phyloP scores from a whole-genome alignment of 805 yeast genomes.

The Sungouiozyma intestinalis region DNA sequence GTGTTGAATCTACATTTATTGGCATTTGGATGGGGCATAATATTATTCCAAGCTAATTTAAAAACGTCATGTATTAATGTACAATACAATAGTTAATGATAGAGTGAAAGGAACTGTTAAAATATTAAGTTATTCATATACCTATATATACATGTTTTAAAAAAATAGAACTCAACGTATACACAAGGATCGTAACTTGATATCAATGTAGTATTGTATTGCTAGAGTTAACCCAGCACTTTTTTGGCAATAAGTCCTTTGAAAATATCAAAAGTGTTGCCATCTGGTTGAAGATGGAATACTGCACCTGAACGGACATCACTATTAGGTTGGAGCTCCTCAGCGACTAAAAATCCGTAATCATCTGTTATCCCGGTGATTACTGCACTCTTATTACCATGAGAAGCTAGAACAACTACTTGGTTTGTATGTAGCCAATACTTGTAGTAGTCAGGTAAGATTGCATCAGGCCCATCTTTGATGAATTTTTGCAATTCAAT shows the following conservation, averaged over 20 bases:
- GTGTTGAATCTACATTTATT: neutral
- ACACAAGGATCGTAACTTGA: neutral
- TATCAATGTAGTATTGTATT: neutral
- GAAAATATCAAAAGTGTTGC: constrained; percentile 93
- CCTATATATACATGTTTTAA: neutral
- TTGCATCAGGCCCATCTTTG: constrained; percentile 53
- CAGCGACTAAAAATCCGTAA: constrained; percentile 73
- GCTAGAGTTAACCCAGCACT: constrained; percentile 9
- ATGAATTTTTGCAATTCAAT: constrained; percentile 48
- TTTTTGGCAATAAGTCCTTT: constrained; percentile 72
- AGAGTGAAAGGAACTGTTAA: neutral
- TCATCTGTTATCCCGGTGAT: constrained; percentile 77
- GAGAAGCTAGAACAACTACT: constrained; percentile 54
- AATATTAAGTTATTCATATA: neutral
- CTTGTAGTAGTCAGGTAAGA: constrained; percentile 61
- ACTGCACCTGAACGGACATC: constrained; percentile 40
- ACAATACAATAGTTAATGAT: neutral
- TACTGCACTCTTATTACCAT: constrained; percentile 43
- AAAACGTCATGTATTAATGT: too few relatives aligned
- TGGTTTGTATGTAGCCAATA: constrained; percentile 82
- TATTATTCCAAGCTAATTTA: too few relatives aligned
- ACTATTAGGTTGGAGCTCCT: constrained; percentile 40
- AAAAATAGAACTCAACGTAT: neutral
- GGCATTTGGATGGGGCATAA: neutral
- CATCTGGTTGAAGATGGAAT: constrained; percentile 86